These are phyloP conservation scores for Phytopythium chamaehyphon DNA, from an alignment of 352 stramenopile species.

Conservation along the genomic window DNA sequence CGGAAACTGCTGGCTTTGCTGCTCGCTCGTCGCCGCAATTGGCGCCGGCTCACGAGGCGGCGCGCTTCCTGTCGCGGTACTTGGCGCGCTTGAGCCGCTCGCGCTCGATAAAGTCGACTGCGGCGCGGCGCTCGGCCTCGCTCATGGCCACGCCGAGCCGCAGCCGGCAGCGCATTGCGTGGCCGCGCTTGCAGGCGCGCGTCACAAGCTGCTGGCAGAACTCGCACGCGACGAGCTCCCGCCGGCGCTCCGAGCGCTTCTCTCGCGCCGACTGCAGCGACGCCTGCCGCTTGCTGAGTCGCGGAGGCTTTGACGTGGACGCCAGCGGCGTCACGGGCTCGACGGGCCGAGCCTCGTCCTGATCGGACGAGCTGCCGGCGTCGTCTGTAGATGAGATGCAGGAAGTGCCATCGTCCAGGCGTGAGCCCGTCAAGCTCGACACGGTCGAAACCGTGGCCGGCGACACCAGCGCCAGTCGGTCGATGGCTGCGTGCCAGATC, in stretches of 20 bases:
- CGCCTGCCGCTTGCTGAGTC: not conserved
- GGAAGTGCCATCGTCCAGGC: not conserved
- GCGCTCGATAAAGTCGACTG: not conserved
- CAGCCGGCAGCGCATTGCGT: slow-evolving; percentile 2
- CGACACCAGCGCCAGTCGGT: not conserved
- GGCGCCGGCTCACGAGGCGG: not conserved
- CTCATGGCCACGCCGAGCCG: slow-evolving; percentile 3
- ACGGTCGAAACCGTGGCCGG: not conserved
- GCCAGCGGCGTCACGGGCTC: not conserved
- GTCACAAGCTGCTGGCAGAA: slow-evolving; percentile 3
- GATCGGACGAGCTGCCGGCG: not conserved
- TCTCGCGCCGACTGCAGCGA: not conserved
- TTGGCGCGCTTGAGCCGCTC: slow-evolving; percentile 1
- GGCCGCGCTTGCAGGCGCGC: slow-evolving; percentile 3
- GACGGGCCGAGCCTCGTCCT: not conserved
- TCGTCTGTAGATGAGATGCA: not conserved
- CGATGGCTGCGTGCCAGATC: slow-evolving; percentile 1
- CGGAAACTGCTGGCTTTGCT: no score
- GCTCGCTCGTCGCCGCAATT: no score
- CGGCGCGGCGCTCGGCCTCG: not conserved
- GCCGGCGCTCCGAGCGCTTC: slow-evolving; percentile 2
- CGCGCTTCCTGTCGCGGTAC: slow-evolving; percentile 1
- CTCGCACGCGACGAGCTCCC: not conserved
- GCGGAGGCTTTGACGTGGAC: not conserved
- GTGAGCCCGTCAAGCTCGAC: not conserved